A percentile compares a stretch with the other conserved stretches of the same genome.
Evolutionary conservation across 2,329 filamentous ascomycete genomes (phyloP).

Genomic region (Aureobasidium sp.): DNA sequence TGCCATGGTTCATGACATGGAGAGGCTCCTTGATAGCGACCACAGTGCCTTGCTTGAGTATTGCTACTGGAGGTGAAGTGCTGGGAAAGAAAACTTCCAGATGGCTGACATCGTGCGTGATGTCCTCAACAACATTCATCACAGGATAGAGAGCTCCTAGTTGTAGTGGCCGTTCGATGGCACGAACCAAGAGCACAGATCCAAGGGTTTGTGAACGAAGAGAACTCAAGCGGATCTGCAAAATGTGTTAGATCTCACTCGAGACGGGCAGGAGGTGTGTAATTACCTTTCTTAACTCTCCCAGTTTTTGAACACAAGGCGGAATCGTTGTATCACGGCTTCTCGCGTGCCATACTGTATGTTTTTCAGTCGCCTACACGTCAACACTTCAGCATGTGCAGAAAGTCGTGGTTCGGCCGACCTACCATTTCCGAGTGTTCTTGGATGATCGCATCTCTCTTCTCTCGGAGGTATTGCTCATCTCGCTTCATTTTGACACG

Average conservation of each 20-base stretch:
- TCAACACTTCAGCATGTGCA: background rate
- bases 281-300: background rate
- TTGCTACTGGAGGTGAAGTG: background rate
- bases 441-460: background rate
- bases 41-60: background rate
- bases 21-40: background rate
- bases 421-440: background rate
- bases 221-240: background rate
- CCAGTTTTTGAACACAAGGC: background rate
- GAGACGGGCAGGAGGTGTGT: no score
- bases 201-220: background rate
- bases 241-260: no score
- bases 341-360: background rate
- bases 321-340: background rate
- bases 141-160: background rate
- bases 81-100: background rate
- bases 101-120: background rate
- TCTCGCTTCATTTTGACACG: background rate
- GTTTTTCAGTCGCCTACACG: background rate
- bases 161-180: background rate
- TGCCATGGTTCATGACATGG: background rate
- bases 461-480: background rate
- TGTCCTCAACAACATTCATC: background rate
- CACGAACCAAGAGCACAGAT: background rate
- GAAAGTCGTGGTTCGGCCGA: background rate